A percentile compares a stretch with the other conserved stretches of the same genome.
Evolutionary conservation across 202 grass and related monocot species (phyloP).

Genomic region (Schoenoplectus triqueter): DNA sequence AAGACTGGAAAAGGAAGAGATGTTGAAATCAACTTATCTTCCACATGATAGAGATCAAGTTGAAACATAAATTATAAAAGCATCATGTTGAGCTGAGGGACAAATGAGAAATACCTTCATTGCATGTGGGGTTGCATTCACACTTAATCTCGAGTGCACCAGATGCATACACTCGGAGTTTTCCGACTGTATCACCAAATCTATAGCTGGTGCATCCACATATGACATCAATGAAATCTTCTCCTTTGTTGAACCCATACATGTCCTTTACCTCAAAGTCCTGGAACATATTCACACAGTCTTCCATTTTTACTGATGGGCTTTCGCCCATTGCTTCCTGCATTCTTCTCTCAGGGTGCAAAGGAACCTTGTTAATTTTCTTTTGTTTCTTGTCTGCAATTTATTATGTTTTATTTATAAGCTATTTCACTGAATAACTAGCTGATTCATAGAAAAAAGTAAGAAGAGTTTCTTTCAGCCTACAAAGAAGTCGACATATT

Average conservation of each 20-base stretch:
- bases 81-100: constrained; percentile 13
- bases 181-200: constrained; percentile 47
- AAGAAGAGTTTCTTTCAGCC: background rate
- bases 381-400: background rate
- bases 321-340: constrained; percentile 30
- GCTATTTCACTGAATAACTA: background rate
- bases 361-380: background rate
- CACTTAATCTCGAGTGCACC: constrained; percentile 47
- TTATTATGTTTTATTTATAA: background rate
- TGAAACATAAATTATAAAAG: constrained; percentile 16
- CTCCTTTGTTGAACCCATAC: constrained; percentile 43
- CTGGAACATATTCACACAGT: constrained; percentile 10
- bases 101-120: constrained; percentile 32
- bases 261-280: constrained; percentile 45
- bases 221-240: constrained; percentile 43
- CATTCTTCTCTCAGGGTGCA: constrained; percentile 8
- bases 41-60: background rate
- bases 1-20: constrained; percentile 21
- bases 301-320: constrained; percentile 18
- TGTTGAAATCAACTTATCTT: constrained; percentile 14
- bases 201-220: constrained; percentile 51
- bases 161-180: constrained; percentile 35
- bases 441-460: background rate
- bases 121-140: constrained; percentile 41
- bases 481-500: background rate